Evolutionary conservation across 768 basidiomycete species (phyloP), one percentile per base, ranked within the genome.

Genomic region (Agaricus blazei): DNA sequence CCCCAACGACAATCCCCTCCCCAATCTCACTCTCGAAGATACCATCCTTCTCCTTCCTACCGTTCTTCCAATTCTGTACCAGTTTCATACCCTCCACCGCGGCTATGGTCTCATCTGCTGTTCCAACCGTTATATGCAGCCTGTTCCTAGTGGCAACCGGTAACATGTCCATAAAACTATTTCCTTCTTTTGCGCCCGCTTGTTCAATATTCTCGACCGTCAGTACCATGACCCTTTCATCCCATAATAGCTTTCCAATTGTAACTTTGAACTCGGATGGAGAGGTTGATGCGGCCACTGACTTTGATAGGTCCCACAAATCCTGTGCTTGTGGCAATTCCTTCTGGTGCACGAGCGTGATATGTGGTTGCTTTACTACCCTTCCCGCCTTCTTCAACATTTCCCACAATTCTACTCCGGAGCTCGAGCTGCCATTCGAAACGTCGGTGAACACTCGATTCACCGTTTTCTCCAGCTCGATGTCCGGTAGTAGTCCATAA

Each of bases 51-150:
- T 56, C 34, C 34, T 11, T 36, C 53, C 62, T 65, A 49, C 75
- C 78, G n/a, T 61, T 58, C 48, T 72, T 71, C 80, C 82, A 87
- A 1, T 54, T 65, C 58, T 81, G 71, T 7, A 94, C 85, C 48
- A 98, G 63, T 0, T 52, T 71, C 68, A 73, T 85, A 14, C 85
- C 91, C 70, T 95, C 92, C 24, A 88, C 79, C 2, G 91, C 75
- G 0, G 63, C 55, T 2, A 94, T 73, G 5, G 70, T 70, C 9
- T 66, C 65, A 43, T 76, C 64, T 48, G 65, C 62, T 14, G 91
- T 95, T 8, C 91, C 97, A 4, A 98, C 84, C 0, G 97, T 98
- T 52, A 98, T 80, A 65, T 98, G 97, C 62, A 95, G 68, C 55
- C 80, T 58, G 5, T 70, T 62, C 54, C 72, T 72, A 9, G 88